A percentile compares a stretch with the other conserved stretches of the same genome.
phyloP scores from a whole-genome alignment of 768 basidiomycete genomes.

The Boletellus emodensis region DNA sequence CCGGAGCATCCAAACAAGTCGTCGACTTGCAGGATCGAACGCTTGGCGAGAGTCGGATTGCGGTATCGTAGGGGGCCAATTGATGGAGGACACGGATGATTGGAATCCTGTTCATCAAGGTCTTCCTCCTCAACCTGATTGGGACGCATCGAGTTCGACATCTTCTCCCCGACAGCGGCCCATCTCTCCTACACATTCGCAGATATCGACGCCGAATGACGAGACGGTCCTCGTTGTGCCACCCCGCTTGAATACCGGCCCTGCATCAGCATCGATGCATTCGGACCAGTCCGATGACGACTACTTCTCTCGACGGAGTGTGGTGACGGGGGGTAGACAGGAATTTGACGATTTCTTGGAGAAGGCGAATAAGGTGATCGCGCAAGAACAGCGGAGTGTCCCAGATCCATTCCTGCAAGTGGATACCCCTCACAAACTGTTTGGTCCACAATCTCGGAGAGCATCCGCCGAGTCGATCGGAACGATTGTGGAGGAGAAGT shows the following conservation, averaged over 20 bases:
- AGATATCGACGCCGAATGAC: constrained; percentile 48
- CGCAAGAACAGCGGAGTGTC: constrained; percentile 68
- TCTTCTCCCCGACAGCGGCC: constrained; percentile 42
- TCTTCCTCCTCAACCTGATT: constrained; percentile 68
- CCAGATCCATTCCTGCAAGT: constrained; percentile 77
- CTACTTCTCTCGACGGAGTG: constrained; percentile 41
- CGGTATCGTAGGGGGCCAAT: constrained; percentile 36
- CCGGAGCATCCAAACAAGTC: constrained; percentile 73
- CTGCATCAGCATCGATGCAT: constrained; percentile 19
- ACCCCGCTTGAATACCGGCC: constrained; percentile 29
- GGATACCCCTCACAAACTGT: constrained; percentile 70
- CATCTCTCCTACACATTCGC: constrained; percentile 60
- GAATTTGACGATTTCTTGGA: constrained; percentile 79
- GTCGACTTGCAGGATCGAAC: constrained; percentile 60
- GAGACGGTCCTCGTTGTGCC: constrained; percentile 37
- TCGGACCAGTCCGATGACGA: constrained; percentile 66
- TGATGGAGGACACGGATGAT: constrained; percentile 68
- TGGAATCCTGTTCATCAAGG: constrained; percentile 72
- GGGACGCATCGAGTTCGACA: constrained; percentile 60
- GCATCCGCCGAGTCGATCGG: constrained; percentile 90
- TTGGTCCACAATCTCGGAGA: constrained; percentile 74
- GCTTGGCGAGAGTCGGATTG: constrained; percentile 80
- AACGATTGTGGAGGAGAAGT: constrained; percentile 88
- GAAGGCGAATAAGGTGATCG: constrained; percentile 80
- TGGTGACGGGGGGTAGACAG: constrained; percentile 27